Evolutionary conservation across 805 yeast species (phyloP).

Genomic region (Barnettozyma botsteinii): DNA sequence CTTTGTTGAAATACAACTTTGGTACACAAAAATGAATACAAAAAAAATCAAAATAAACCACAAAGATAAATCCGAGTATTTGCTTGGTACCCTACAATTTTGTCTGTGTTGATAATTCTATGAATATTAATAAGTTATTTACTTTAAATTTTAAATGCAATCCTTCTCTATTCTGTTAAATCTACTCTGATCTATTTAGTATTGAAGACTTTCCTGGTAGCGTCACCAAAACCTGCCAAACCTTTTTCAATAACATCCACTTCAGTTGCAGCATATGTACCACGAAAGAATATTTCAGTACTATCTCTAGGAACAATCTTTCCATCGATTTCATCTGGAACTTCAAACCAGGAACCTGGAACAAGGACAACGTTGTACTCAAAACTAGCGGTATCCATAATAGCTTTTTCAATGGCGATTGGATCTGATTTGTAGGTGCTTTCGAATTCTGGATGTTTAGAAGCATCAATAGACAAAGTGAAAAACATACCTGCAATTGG

Average conservation of each 20-base stretch:
- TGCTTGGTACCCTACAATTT: no score
- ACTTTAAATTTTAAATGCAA: no score
- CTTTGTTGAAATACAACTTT: no score
- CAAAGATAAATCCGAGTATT: no score
- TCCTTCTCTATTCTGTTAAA: neutral
- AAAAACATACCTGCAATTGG: conserved; percentile 89
- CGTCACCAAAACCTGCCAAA: neutral
- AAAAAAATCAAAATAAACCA: no score
- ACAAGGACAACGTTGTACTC: conserved; percentile 1
- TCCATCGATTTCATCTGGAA: neutral
- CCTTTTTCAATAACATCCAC: conserved; percentile 1
- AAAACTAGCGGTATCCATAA: neutral
- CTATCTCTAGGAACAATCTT: neutral
- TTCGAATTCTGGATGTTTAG: conserved; percentile 70
- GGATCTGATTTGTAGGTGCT: conserved; percentile 54
- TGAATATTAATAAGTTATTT: no score
- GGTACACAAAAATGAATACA: no score
- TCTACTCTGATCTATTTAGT: neutral
- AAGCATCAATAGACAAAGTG: conserved; percentile 64
- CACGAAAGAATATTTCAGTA: neutral
- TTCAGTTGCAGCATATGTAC: neutral
- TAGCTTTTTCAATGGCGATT: conserved; percentile 44
- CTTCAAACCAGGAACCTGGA: conserved; percentile 3
- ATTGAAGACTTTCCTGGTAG: neutral
- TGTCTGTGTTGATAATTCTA: no score